Conservation (phyloP, 768 basidiomycete species). For the Mycena olivaceomarginata region DNA sequence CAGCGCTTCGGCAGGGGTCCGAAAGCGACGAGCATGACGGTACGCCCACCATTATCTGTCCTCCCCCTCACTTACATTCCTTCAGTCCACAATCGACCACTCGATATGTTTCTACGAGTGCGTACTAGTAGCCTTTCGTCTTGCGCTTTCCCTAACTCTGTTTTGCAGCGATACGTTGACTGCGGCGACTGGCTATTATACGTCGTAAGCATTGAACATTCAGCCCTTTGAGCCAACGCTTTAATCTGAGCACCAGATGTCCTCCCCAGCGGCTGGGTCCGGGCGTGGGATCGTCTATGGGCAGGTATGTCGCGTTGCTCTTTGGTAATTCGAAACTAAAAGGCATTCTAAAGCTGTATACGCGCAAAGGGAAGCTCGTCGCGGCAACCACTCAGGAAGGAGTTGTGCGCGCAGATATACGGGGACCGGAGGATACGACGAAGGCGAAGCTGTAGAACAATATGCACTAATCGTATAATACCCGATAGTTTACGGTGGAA, state of each 20-base stretch:
- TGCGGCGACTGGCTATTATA: conserved; percentile 90
- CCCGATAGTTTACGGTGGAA: not conserved
- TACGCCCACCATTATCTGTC: conserved; percentile 54
- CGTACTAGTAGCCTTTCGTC: conserved; percentile 42
- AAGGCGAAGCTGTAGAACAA: conserved; percentile 30
- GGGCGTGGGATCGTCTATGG: conserved; percentile 85
- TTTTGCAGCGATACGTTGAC: conserved; percentile 75
- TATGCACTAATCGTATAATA: conserved; percentile 27
- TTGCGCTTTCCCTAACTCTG: conserved; percentile 2
- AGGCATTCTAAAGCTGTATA: conserved; percentile 74
- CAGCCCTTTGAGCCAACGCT: conserved; percentile 3
- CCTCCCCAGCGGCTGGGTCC: conserved; percentile 76
- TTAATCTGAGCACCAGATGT: conserved; percentile 64
- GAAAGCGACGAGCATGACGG: conserved; percentile 76
- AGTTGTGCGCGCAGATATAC: conserved; percentile 77
- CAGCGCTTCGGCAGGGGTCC: conserved; percentile 69
- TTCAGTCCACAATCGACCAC: conserved; percentile 65
- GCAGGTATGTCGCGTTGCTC: conserved; percentile 66
- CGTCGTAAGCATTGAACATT: conserved; percentile 69
- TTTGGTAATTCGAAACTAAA: not conserved
- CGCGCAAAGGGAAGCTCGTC: conserved; percentile 77
- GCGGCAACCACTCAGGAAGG: conserved; percentile 91
- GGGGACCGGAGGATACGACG: conserved; percentile 57
- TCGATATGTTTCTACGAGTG: conserved; percentile 88
- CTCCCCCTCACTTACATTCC: not conserved